Conservation (phyloP, 2,329 filamentous ascomycete genomes). For the Rugonectria rugulosa region DNA sequence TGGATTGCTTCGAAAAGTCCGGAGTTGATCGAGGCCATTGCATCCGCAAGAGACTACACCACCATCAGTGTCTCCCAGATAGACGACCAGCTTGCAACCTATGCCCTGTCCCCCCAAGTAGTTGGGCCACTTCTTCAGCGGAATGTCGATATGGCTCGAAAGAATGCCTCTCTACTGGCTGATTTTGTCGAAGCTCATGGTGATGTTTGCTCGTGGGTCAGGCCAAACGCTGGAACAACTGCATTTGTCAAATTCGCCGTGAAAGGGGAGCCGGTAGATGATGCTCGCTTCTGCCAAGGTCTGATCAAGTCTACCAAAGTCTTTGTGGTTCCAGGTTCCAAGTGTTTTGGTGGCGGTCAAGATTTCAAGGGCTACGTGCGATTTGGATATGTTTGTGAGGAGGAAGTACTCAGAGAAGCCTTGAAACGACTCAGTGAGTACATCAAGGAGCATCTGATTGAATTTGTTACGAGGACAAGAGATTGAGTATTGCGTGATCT, state of each 20-base stretch:
- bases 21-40: constrained; percentile 68
- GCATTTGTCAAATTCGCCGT: constrained; percentile 76
- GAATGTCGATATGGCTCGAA: constrained; percentile 68
- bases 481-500: no score
- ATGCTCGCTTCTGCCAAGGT: constrained; percentile 74
- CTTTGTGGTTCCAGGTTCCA: constrained; percentile 76
- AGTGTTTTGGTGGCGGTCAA: constrained; percentile 71
- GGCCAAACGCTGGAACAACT: constrained; percentile 80
- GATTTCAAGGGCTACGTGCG: constrained; percentile 80
- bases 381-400: constrained; percentile 76
- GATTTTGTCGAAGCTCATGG: constrained; percentile 53
- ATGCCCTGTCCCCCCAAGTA: constrained; percentile 67
- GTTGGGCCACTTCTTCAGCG: constrained; percentile 56
- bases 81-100: constrained; percentile 80
- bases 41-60: constrained; percentile 78
- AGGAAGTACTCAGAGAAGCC: constrained; percentile 71
- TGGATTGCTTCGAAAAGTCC: constrained; percentile 78
- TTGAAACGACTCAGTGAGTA: constrained; percentile 45
- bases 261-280: constrained; percentile 70
- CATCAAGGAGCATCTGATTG: not conserved
- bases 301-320: constrained; percentile 74
- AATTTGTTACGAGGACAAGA: no score
- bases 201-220: constrained; percentile 61
- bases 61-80: constrained; percentile 86
- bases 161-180: constrained; percentile 72